A percentile compares a stretch with the other conserved stretches of the same genome.
These are phyloP conservation scores for Globisporangium abappressorium DNA, from an alignment of 352 stramenopile genomes.

Conservation along the genomic window DNA sequence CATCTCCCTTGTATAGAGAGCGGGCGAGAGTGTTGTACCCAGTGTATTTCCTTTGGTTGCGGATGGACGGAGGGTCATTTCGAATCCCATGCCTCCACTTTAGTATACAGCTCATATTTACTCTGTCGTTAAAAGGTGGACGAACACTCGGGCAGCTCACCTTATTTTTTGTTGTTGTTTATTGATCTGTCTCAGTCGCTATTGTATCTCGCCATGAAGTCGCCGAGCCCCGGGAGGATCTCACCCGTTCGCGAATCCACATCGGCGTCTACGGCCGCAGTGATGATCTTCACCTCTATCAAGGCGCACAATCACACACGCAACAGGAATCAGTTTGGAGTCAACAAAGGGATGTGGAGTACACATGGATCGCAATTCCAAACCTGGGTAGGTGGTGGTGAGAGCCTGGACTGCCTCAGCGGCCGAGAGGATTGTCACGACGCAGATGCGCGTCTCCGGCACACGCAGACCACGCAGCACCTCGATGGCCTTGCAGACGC, in stretches of 20 bases:
- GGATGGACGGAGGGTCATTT: not conserved
- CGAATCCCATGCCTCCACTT: not conserved
- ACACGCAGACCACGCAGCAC: constrained; percentile 23
- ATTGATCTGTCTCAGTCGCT: constrained; percentile 5
- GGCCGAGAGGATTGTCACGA: constrained; percentile 37
- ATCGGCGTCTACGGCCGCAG: constrained; percentile 32
- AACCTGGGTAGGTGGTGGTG: constrained; percentile 37
- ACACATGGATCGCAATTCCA: not conserved
- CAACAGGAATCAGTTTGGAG: not conserved
- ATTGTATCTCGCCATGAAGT: constrained; percentile 51
- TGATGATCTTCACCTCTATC: constrained; percentile 39
- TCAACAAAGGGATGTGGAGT: too few species aligned
- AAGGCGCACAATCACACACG: not conserved
- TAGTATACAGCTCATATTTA: constrained; percentile 3
- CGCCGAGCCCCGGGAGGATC: constrained; percentile 33
- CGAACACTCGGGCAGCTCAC: not conserved
- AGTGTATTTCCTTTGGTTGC: too few species aligned
- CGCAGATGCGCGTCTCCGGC: constrained; percentile 30
- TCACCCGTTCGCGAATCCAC: constrained; percentile 19
- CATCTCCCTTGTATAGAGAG: not conserved
- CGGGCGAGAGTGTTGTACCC: too few species aligned
- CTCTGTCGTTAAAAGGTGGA: not conserved
- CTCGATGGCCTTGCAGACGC: constrained; percentile 36
- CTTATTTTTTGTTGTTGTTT: not conserved
- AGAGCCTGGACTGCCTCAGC: constrained; percentile 29